These are phyloP conservation scores for Blastobotrys niveus DNA, from an alignment of 1,139 yeast species.

Conservation along the genomic window DNA sequence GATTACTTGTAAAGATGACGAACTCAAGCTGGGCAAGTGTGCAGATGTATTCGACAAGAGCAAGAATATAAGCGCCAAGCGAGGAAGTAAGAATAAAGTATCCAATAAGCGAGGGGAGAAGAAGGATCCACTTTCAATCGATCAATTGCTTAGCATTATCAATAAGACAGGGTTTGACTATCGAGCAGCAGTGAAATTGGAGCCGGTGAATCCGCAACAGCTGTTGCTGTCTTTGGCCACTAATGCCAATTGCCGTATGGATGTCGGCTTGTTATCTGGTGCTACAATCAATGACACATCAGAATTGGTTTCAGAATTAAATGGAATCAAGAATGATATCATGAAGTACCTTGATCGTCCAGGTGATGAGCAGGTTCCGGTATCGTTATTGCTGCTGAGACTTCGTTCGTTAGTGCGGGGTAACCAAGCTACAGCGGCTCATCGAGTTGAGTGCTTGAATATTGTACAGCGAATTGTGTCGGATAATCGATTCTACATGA, in stretches of 20 bases:
- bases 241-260: conserved; percentile 1
- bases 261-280: background rate
- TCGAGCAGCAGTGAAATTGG: background rate
- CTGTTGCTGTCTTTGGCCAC: conserved; percentile 1
- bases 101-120: too few species aligned
- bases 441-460: background rate
- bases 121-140: too few species aligned
- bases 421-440: background rate
- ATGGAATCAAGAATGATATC: background rate
- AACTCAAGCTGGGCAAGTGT: background rate
- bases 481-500: background rate
- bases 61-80: too few species aligned
- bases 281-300: background rate
- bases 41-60: too few species aligned
- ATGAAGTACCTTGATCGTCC: background rate
- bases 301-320: background rate
- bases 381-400: conserved; percentile 1
- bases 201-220: conserved; percentile 2
- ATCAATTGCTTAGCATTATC: too few species aligned
- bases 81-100: too few species aligned
- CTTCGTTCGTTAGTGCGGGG: conserved; percentile 6
- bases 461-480: background rate
- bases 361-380: background rate
- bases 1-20: background rate
- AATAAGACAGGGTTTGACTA: too few species aligned